A percentile compares a stretch with the other conserved stretches of the same genome.
phyloP scores from a whole-genome alignment of 345 rosid genomes.

The Eucalyptus globulus region DNA sequence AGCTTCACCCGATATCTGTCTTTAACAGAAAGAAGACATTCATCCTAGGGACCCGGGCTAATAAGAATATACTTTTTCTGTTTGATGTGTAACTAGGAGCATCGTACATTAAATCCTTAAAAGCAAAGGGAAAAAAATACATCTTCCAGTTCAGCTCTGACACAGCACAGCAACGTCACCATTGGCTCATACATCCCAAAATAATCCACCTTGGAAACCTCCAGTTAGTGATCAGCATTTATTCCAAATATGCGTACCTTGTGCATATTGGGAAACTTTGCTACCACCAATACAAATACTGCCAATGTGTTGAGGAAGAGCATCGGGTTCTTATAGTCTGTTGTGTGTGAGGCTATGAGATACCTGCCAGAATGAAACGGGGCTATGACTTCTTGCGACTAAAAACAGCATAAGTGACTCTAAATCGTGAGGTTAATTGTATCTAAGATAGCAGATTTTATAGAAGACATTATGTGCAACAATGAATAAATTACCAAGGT shows the following conservation, averaged over 20 bases:
- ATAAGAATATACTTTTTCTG: background rate
- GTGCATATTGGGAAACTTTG: conserved; percentile 99
- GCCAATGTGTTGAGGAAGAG: conserved; percentile 85
- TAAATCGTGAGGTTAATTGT: background rate
- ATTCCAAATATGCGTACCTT: conserved; percentile 98
- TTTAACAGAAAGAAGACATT: background rate
- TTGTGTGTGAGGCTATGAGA: conserved; percentile 96
- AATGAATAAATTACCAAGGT: background rate
- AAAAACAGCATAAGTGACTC: background rate
- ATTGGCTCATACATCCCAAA: background rate
- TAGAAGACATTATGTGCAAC: background rate
- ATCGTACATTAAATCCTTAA: background rate
- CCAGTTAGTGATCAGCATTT: conserved; percentile 54
- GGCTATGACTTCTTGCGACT: background rate
- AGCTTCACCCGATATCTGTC: background rate
- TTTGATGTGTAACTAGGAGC: background rate
- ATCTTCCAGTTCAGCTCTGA: background rate
- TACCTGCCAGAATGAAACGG: conserved; percentile 29
- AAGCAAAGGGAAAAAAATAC: background rate
- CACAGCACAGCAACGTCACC: background rate
- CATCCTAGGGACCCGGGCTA: background rate
- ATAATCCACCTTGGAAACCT: background rate
- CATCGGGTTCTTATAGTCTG: conserved; percentile 91
- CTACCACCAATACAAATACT: conserved; percentile 72
- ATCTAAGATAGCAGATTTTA: background rate